Base-by-base conservation (phyloP, 345 rosid genomes). In the Noccaea bulbosa region DNA sequence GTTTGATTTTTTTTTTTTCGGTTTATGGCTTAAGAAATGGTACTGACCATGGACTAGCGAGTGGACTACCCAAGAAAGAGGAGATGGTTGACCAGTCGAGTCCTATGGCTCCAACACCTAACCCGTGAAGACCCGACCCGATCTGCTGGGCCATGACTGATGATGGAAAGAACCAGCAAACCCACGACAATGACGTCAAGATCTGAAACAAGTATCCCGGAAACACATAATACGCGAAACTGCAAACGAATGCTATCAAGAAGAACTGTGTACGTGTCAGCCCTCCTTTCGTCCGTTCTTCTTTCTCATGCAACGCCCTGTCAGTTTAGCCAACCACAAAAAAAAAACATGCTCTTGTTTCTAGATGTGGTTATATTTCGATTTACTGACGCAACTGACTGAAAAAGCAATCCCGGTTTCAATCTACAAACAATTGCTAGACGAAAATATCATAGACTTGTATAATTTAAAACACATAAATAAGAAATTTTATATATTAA, bases 71-170 rank as follows among this genome's bases (percentile, higher is more conserved):
- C 5, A 94, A 92, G 81, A 91, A 91, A 39, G 99, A 78, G 1
- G 98, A 94, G 71, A 88, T 94, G 41, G 97, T 84, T 76, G 99
- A 88, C 98, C 98, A 91, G 70, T 94, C 98, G 6, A 94, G 54
- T 6, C 97, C 99, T 3, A 94, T 14, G 4, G 93, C 85, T 2
- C 77, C 88, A 6, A 89, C 69, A 16, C 99, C 98, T 3, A 94
- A 87, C 58, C 98, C 99, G n/a, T 87, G 84, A 16, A 91, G 93
- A 30, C 99, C 98, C 0, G 99, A 94, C 6, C 99, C 98, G 0
- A 94, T 84, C 50, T 94, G 99, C 57, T 94, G 99, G 66, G 97
- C 97, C 57, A 88, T 59, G 34, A 94, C 82, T 1, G 91, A 84
- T 10, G 77, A 39, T 1, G 99, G 92, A 57, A 87, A 88, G 48